Evolutionary conservation across 2,329 filamentous ascomycete species (phyloP), one percentile per base, ranked within the genome.

Genomic region (Achaetomium macrosporum): DNA sequence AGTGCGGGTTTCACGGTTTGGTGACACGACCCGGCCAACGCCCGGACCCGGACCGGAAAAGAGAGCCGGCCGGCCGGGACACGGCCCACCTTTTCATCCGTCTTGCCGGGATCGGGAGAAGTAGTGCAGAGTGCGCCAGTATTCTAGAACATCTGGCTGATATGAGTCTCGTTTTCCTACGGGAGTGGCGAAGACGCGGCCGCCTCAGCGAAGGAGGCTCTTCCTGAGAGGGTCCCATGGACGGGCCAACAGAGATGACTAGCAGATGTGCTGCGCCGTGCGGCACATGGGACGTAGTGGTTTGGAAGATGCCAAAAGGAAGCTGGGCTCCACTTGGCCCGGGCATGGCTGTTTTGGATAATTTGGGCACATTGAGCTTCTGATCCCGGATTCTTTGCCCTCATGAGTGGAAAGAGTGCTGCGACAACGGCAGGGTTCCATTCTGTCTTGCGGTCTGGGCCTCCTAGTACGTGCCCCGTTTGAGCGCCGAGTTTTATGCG

Each of bases 241-340:
- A 25, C 25, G 25, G 35, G 40, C 48, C 44, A 41, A n/a, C 29
- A 20, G 11, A 2, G 12, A 33, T 25, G 3, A 10, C 3, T 13
- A n/a, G 13, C 16, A 33, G 43, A 37, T 15, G 8, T 36, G 39
- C 52, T 57, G 52, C 47, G 52, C 55, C 49, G 40, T 55, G 55
- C 42, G 52, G 52, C 55, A 52, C 55, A 12, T 42, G 35, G 36
- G 11, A 29, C 46, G 17, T n/a, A 16, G 1, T 17, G 7, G 19
- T 29, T 20, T 2, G 40, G 36, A 25, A 16, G 16, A 37, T 42
- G 1, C 10, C 3, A 35, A 16, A n/a, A 46, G 51, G 37, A 45
- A 51, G 8, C 19, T n/a, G n/a, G 45, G 44, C 36, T 45, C 42
- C 40, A 42, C 30, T 37, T 46, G 43, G 52, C 42, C 55, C 17